phyloP scores from a whole-genome alignment of 768 basidiomycete species.

The Phylloporus rhodoxanthus region DNA sequence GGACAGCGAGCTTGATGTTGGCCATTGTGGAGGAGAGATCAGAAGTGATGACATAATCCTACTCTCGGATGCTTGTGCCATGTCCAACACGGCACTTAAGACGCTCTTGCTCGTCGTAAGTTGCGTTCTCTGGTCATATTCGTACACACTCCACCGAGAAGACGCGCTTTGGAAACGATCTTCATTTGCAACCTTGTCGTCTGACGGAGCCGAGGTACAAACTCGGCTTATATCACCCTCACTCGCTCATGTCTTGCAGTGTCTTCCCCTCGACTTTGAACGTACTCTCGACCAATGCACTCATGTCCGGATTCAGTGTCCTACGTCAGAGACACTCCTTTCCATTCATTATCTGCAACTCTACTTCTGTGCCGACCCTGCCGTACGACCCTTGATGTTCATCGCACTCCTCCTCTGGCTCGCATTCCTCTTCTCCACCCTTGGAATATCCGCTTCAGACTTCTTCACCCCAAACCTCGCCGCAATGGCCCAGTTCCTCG shows the following conservation, averaged over 20 bases:
- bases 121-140: constrained; percentile 57
- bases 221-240: not conserved
- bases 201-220: constrained; percentile 4
- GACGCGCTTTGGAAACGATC: constrained; percentile 10
- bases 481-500: constrained; percentile 78
- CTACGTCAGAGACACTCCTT: constrained; percentile 56
- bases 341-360: constrained; percentile 59
- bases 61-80: not conserved
- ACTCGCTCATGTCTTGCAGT: constrained; percentile 37
- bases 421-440: constrained; percentile 88
- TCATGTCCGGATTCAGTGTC: constrained; percentile 57
- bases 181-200: not conserved
- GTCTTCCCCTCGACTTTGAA: constrained; percentile 56
- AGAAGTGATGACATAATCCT: not conserved
- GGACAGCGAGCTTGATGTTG: constrained; percentile 82
- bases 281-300: constrained; percentile 49
- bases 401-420: constrained; percentile 69
- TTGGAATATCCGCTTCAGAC: constrained; percentile 92
- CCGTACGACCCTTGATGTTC: constrained; percentile 58
- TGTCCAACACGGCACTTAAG: constrained; percentile 48
- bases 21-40: not conserved
- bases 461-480: constrained; percentile 97
- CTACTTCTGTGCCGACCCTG: constrained; percentile 63
- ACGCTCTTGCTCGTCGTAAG: constrained; percentile 54
- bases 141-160: constrained; percentile 3